Conservation (phyloP, 169 alveolate genomes). For the Amoebophrya sp. region DNA sequence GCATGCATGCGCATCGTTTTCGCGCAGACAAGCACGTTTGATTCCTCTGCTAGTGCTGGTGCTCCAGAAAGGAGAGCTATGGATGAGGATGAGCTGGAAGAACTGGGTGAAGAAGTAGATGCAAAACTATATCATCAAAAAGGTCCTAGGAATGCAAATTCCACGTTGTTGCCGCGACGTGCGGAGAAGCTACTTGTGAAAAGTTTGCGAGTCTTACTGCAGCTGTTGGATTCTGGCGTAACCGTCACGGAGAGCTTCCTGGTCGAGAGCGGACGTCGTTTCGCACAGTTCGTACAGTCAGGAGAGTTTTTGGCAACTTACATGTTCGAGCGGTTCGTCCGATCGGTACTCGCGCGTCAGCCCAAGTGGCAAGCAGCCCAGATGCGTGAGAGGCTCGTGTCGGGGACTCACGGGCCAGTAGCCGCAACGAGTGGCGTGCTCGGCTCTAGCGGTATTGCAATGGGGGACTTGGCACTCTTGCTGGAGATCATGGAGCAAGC, state of each 20-base stretch:
- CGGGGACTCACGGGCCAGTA: no score
- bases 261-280: background rate
- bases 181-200: background rate
- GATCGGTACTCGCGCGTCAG: background rate
- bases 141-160: no score
- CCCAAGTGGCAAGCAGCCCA: background rate
- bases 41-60: background rate
- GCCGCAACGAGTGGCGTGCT: no score
- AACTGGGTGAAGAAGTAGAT: no score
- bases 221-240: background rate
- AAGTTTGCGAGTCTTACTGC: background rate
- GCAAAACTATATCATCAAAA: no score
- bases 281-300: background rate
- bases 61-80: no score
- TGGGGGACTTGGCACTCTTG: no score
- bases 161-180: background rate
- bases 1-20: background rate
- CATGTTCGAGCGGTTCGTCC: background rate
- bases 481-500: no score
- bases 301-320: background rate
- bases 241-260: background rate
- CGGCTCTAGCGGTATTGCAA: no score
- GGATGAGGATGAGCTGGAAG: no score
- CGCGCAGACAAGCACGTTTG: background rate
- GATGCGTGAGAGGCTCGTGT: no score